phyloP scores from a whole-genome alignment of 345 rosid genomes.

The Corchorus olitorius region DNA sequence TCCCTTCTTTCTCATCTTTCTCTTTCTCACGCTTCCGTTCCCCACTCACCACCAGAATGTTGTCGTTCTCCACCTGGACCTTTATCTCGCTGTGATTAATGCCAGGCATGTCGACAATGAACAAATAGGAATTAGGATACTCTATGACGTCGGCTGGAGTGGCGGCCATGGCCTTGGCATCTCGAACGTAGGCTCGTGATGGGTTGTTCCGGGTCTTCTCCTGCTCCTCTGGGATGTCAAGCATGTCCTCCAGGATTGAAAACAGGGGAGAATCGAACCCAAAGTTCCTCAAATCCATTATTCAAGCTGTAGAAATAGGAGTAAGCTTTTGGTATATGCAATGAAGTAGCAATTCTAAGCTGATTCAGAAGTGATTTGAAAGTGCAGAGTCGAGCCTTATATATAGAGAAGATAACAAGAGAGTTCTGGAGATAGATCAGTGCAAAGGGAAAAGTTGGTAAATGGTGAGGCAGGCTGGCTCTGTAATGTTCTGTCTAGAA shows the following conservation, averaged over 20 bases:
- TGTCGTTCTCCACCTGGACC: constrained; percentile 79
- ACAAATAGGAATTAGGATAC: constrained; percentile 47
- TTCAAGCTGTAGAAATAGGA: neutral
- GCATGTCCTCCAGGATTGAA: constrained; percentile 54
- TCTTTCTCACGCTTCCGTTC: constrained; percentile 38
- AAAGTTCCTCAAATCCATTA: constrained; percentile 51
- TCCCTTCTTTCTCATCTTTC: constrained; percentile 57
- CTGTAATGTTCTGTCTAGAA: constrained; percentile 13
- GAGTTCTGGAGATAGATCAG: constrained; percentile 15
- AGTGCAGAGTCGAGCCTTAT: neutral
- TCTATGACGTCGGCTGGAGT: constrained; percentile 85
- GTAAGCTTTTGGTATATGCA: neutral
- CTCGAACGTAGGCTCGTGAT: constrained; percentile 56
- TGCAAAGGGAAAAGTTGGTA: neutral
- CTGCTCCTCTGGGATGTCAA: constrained; percentile 44
- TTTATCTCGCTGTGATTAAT: constrained; percentile 63
- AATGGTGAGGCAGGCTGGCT: neutral
- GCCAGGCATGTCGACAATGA: constrained; percentile 86
- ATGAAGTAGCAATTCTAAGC: neutral
- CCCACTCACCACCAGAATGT: constrained; percentile 49
- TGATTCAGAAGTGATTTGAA: constrained; percentile 2
- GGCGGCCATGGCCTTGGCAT: constrained; percentile 80
- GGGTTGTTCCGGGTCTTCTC: constrained; percentile 47
- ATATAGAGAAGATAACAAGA: neutral
- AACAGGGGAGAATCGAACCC: constrained; percentile 47